Base-by-base conservation (phyloP, 2,329 filamentous ascomycete genomes). In the Pseudogymnoascus sp. region DNA sequence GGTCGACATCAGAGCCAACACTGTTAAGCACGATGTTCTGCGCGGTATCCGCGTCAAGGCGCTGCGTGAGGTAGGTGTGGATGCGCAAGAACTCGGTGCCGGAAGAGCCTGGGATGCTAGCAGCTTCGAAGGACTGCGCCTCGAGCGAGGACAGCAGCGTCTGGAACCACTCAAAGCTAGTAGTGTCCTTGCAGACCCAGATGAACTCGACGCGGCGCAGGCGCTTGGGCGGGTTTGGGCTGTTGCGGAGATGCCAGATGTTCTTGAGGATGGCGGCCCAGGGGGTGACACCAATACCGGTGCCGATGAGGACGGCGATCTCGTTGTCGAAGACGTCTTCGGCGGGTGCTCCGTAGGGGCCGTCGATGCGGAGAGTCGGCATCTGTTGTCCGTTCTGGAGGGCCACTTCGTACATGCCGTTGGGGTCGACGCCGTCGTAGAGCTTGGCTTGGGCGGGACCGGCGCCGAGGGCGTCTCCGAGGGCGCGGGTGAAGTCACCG, bases 111-210 rank as follows among this genome's bases (percentile, higher is more conserved):
- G 86, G 84, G 45, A 87, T 80, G 61, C 83, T 84, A 43, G 87
- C 86, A 4, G 85, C 86, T 69, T 87, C 83, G 64, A 84, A 81
- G 59, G 89, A 92, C 73, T 99, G 94, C 37, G 87, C 82, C 76
- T 99, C 94, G 21, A 99, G 88, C 0, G 91, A 95, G 0, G 90
- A 90, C 14, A 99, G 83, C 0, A 99, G 85, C 1, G 90, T 92
- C 74, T 99, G 94, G 81, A 99, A 97, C 94, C 94, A 99, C 77
- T 97, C 94, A 72, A 99, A 99, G 0, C 92, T 96, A 35, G 85
- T 89, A 0, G 92, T 96, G 72, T 97, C 92, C 75, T 90, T 94
- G 83, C 93, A 97, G 60, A 97, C 88, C 94, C 94, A 99, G 79
- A 99, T 95, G 77, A 99, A 99, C 75, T 99, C 94, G 33, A 99